These are phyloP conservation scores for Aureobasidium lini DNA, from an alignment of 2,329 filamentous ascomycete species.

Conservation along the genomic window DNA sequence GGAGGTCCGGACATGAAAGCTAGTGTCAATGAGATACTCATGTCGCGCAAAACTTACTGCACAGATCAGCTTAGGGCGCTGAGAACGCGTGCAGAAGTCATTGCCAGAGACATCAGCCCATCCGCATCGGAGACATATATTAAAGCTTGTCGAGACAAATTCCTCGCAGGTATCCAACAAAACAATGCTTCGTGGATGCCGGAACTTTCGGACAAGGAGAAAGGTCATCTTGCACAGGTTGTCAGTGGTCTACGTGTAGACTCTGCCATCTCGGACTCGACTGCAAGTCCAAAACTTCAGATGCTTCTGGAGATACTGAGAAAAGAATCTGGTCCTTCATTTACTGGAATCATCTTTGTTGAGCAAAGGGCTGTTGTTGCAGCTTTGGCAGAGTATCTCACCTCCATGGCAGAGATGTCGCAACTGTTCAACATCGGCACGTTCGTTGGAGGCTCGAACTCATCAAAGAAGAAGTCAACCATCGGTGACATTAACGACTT, in stretches of 20 bases:
- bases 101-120: conserved; percentile 32
- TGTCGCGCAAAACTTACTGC: conserved; percentile 33
- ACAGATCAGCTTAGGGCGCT: conserved; percentile 31
- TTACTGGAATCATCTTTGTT: conserved; percentile 41
- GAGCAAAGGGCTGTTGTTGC: conserved; percentile 38
- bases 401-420: conserved; percentile 18
- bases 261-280: neutral
- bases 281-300: conserved; percentile 19
- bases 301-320: conserved; percentile 30
- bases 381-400: conserved; percentile 33
- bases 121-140: conserved; percentile 34
- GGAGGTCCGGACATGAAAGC: conserved; percentile 21
- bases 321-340: conserved; percentile 24
- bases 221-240: conserved; percentile 22
- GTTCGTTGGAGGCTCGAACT: conserved; percentile 47
- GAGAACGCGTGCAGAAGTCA: conserved; percentile 25
- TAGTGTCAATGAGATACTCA: conserved; percentile 22
- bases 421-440: conserved; percentile 35
- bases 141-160: conserved; percentile 29
- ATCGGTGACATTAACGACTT: conserved; percentile 44
- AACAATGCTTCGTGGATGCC: conserved; percentile 19
- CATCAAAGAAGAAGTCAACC: conserved; percentile 35
- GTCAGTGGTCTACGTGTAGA: conserved; percentile 6
- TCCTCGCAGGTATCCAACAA: conserved; percentile 20
- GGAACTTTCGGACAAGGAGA: conserved; percentile 29